phyloP scores from a whole-genome alignment of 345 rosid species.

The Lepidium sativum region DNA sequence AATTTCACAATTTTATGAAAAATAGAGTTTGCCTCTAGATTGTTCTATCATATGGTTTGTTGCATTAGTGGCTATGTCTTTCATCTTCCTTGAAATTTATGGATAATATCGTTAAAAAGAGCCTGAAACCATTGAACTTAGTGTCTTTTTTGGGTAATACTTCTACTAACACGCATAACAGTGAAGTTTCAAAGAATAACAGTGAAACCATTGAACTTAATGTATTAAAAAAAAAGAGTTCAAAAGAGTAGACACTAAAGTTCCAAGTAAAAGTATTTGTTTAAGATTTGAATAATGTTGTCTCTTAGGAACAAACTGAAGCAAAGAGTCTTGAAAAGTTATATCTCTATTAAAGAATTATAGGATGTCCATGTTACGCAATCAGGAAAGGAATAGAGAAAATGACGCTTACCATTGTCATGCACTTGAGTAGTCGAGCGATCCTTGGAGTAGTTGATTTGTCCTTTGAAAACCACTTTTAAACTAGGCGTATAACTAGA shows the following conservation, averaged over 20 bases:
- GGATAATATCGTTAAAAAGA: not conserved
- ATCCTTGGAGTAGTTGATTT: slow-evolving; percentile 42
- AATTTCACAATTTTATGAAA: too few relatives aligned
- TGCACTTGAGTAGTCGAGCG: slow-evolving; percentile 23
- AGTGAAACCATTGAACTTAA: too few relatives aligned
- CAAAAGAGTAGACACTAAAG: not conserved
- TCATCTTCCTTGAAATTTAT: slow-evolving; percentile 33
- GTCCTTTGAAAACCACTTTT: slow-evolving; percentile 38
- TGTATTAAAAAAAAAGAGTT: not conserved
- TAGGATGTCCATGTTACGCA: not conserved
- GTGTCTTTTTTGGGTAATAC: not conserved
- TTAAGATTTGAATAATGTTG: slow-evolving; percentile 7
- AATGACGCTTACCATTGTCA: slow-evolving; percentile 42
- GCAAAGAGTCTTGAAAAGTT: not conserved
- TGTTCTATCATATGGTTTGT: slow-evolving; percentile 37
- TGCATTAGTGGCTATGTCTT: slow-evolving; percentile 31
- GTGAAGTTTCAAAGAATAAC: not conserved
- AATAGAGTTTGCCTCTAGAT: too few relatives aligned
- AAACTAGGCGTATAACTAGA: slow-evolving; percentile 62
- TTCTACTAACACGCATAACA: not conserved
- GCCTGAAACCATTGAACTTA: not conserved
- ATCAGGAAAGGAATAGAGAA: not conserved
- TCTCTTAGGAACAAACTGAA: not conserved
- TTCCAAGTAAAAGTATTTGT: not conserved
- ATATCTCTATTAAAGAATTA: not conserved